Evolutionary conservation across 202 grass and related monocot genomes (phyloP), one percentile per base, ranked within the genome.

Genomic region (Hordeum pubiflorum): DNA sequence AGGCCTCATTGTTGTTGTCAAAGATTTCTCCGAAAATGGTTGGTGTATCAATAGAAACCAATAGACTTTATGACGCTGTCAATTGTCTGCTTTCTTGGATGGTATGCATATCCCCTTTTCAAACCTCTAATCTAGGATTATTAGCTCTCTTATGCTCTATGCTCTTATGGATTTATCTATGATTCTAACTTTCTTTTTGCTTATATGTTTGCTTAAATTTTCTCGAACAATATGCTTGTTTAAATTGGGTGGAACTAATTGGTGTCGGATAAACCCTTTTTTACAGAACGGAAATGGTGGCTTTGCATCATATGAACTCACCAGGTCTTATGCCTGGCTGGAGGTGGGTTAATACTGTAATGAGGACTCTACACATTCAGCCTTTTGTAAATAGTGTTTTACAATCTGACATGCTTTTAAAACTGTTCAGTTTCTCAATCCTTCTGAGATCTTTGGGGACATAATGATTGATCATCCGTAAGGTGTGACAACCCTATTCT

Each of bases 401-500:
- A 12, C 0, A 37, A 5, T 0, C 8, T 66, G 3, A 37, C 63
- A 88, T 74, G 23, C 2, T 58, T 72, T 81, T 76, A 60, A 11
- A 84, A 72, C 56, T 60, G 79, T 68, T 57, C 85, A 97, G 94
- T 72, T 94, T 36, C 85, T 97, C 74, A 97, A 94, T 84, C 94
- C 94, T 70, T 79, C 94, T 69, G 91, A 97, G 69, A 94, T 84
- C 56, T 97, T 97, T 79, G 94, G 79, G 59, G 86, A 89, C 81
- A 92, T 97, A 79, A 76, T 94, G 70, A 94, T 97, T 72, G 94
- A 97, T 90, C 92, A 97, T 67, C 83, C 91, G 94, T 97, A 92
- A 92, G 94, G 92, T 58, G 43, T 12, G 13, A 72, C 58, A 65
- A 79, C 76, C 64, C 62, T 9, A 31, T 73, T 81, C 9, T 75